phyloP scores from a whole-genome alignment of 2,329 filamentous ascomycete species.

The Venturia nashicola region DNA sequence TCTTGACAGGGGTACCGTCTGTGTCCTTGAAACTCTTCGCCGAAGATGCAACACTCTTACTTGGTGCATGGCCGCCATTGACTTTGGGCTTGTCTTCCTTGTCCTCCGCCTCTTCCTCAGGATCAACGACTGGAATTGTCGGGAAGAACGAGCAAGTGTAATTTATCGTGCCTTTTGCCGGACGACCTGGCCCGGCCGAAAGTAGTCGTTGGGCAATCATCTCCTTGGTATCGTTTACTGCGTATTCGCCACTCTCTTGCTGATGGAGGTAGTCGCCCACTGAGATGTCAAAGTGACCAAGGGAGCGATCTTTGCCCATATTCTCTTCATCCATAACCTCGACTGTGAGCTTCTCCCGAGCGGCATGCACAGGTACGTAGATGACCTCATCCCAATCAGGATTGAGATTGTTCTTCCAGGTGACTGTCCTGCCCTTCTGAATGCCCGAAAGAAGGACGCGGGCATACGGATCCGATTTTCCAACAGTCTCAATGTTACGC shows the following conservation, averaged over 20 bases:
- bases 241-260: slow-evolving; percentile 67
- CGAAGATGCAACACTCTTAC: slow-evolving; percentile 3
- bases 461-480: slow-evolving; percentile 93
- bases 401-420: slow-evolving; percentile 89
- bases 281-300: slow-evolving; percentile 68
- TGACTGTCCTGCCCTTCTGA: slow-evolving; percentile 84
- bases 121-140: slow-evolving; percentile 74
- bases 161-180: slow-evolving; percentile 69
- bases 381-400: slow-evolving; percentile 93
- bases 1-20: slow-evolving; percentile 3
- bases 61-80: slow-evolving; percentile 5
- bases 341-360: slow-evolving; percentile 69
- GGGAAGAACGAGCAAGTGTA: slow-evolving; percentile 88
- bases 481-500: slow-evolving; percentile 86
- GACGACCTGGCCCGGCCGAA: slow-evolving; percentile 58
- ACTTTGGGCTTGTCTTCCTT: slow-evolving; percentile 20
- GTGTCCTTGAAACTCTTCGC: neutral
- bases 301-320: slow-evolving; percentile 76
- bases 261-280: slow-evolving; percentile 70
- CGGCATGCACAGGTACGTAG: slow-evolving; percentile 80
- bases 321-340: slow-evolving; percentile 97
- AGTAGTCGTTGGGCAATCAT: slow-evolving; percentile 26
- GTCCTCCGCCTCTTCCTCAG: slow-evolving; percentile 62
- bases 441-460: slow-evolving; percentile 82
- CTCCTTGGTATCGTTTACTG: slow-evolving; percentile 65